Evolutionary conservation across 106 monocot genomes (phyloP).

Genomic region (Xerophyta viscosa): DNA sequence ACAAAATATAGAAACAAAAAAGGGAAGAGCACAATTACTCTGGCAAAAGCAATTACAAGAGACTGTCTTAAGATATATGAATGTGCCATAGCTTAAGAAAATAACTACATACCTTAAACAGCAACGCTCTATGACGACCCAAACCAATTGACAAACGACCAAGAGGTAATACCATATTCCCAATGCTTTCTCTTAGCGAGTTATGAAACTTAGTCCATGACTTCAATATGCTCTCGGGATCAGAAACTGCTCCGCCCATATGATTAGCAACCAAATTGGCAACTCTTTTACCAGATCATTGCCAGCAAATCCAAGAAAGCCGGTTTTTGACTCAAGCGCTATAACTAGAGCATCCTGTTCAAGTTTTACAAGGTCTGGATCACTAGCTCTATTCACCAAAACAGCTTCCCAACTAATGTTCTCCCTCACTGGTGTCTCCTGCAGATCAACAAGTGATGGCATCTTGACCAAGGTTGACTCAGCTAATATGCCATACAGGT

Average conservation of each 20-base stretch:
- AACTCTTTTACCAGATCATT: conserved; percentile 33
- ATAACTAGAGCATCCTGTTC: conserved; percentile 42
- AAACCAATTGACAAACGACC: conserved; percentile 57
- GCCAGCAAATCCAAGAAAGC: conserved; percentile 16
- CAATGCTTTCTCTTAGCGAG: conserved; percentile 24
- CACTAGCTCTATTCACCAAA: conserved; percentile 51
- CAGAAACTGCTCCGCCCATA: conserved; percentile 58
- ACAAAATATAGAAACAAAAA: no score
- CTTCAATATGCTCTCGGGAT: conserved; percentile 34
- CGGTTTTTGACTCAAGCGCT: conserved; percentile 23
- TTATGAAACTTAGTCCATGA: conserved; percentile 32
- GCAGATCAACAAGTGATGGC: conserved; percentile 63
- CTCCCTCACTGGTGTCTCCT: conserved; percentile 26
- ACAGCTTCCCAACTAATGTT: conserved; percentile 50
- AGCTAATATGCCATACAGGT: conserved; percentile 38
- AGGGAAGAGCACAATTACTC: no score
- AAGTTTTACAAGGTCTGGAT: conserved; percentile 53
- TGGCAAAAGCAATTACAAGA: no score
- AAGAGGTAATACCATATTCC: conserved; percentile 43
- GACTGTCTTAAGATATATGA: no score
- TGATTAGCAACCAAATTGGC: conserved; percentile 44
- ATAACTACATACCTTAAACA: conserved; percentile 47
- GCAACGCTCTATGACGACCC: conserved; percentile 69
- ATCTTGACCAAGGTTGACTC: conserved; percentile 30
- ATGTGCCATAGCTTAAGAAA: no score